These are phyloP conservation scores for Pleurostoma richardsiae DNA, from an alignment of 2,329 filamentous ascomycete genomes.

Conservation along the genomic window DNA sequence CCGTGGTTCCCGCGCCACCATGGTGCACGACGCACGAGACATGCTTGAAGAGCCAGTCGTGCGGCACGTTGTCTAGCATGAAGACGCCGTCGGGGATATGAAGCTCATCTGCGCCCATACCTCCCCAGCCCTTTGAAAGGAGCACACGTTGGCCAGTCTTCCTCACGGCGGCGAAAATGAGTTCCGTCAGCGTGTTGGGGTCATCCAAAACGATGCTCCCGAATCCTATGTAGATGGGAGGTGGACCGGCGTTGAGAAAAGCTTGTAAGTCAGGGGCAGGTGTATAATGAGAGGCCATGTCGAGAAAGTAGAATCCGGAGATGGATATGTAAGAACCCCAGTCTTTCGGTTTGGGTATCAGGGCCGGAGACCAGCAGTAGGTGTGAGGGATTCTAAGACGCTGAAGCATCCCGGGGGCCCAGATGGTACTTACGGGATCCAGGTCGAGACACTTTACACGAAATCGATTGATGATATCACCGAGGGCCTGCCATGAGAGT, in stretches of 20 bases:
- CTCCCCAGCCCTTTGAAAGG: constrained; percentile 84
- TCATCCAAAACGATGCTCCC: constrained; percentile 78
- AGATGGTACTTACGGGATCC: constrained; percentile 72
- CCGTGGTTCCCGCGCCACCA: constrained; percentile 81
- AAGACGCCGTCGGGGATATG: constrained; percentile 68
- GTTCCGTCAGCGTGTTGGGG: constrained; percentile 61
- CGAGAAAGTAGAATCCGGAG: constrained; percentile 72
- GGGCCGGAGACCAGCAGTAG: constrained; percentile 82
- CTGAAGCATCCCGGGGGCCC: constrained; percentile 73
- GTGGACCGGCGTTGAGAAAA: constrained; percentile 63
- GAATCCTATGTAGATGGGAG: constrained; percentile 78
- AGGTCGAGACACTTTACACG: constrained; percentile 68
- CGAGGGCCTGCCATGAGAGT: constrained; percentile 87
- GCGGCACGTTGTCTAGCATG: constrained; percentile 79
- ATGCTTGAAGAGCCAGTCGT: constrained; percentile 82
- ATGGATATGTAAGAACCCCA: constrained; percentile 69
- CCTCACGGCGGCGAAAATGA: constrained; percentile 66
- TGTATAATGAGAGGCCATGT: constrained; percentile 58
- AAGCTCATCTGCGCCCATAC: constrained; percentile 66
- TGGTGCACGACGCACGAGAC: constrained; percentile 82
- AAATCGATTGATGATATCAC: constrained; percentile 86
- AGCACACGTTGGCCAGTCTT: constrained; percentile 68
- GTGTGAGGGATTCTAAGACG: constrained; percentile 76
- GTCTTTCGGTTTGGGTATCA: constrained; percentile 56
- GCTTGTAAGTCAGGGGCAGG: constrained; percentile 59